These are phyloP conservation scores for Emmonsiellopsis sp. DNA, from an alignment of 2,329 filamentous ascomycete species.

Conservation along the genomic window DNA sequence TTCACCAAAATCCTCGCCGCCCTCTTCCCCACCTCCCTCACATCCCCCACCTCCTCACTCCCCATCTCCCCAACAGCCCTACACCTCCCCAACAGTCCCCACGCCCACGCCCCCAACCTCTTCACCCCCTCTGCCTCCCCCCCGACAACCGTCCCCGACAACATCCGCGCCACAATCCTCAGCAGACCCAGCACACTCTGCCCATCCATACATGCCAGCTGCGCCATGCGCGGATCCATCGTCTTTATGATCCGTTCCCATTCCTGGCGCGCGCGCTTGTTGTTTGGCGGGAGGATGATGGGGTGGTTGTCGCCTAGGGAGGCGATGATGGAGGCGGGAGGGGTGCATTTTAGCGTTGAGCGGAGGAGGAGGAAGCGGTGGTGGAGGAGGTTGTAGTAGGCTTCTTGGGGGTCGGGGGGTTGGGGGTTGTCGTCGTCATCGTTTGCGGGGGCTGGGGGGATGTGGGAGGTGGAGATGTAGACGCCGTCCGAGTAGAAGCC, in stretches of 20 bases:
- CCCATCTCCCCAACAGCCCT: slow-evolving; percentile 66
- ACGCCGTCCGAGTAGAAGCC: slow-evolving; percentile 72
- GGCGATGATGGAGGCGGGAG: slow-evolving; percentile 45
- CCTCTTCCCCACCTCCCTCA: slow-evolving; percentile 71
- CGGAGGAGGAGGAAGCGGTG: slow-evolving; percentile 59
- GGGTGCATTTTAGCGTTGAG: slow-evolving; percentile 46
- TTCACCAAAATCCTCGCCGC: slow-evolving; percentile 47
- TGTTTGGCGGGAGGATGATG: slow-evolving; percentile 46
- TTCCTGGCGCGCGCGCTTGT: slow-evolving; percentile 45
- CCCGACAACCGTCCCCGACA: slow-evolving; percentile 55
- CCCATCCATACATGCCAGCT: slow-evolving; percentile 48
- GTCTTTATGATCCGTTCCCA: slow-evolving; percentile 40
- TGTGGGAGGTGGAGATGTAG: slow-evolving; percentile 48
- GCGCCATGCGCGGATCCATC: slow-evolving; percentile 40
- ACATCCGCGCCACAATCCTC: slow-evolving; percentile 47
- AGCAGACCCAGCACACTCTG: slow-evolving; percentile 58
- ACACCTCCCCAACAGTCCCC: slow-evolving; percentile 69
- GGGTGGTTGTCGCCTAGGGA: slow-evolving; percentile 47
- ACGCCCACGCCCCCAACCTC: slow-evolving; percentile 72
- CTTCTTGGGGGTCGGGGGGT: slow-evolving; percentile 47
- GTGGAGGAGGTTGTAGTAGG: slow-evolving; percentile 60
- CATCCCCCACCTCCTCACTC: slow-evolving; percentile 63
- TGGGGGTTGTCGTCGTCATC: slow-evolving; percentile 19
- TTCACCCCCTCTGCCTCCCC: slow-evolving; percentile 52
- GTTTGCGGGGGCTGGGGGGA: slow-evolving; percentile 27